Conservation (phyloP, 768 basidiomycete species). For the Polyporus arcularius region DNA sequence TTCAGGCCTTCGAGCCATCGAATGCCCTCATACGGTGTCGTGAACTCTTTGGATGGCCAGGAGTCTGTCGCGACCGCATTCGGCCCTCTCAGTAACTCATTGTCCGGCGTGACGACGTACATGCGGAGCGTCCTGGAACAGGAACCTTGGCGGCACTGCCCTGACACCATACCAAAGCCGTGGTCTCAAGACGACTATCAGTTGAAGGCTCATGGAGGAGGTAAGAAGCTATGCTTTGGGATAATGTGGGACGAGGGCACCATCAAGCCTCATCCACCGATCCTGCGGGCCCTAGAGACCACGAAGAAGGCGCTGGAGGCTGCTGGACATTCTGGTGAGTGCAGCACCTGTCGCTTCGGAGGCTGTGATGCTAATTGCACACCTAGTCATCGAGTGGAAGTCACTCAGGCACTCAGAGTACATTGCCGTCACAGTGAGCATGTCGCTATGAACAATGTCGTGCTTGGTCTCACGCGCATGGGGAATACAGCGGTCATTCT, state of each 20-base stretch:
- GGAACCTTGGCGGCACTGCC: constrained; percentile 37
- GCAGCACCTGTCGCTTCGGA: not conserved
- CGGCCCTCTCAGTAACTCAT: constrained; percentile 36
- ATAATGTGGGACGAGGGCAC: constrained; percentile 37
- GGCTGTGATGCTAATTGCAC: not conserved
- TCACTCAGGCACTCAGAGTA: constrained; percentile 28
- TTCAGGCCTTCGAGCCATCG: constrained; percentile 65
- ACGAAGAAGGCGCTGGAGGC: constrained; percentile 33
- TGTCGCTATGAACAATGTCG: not conserved
- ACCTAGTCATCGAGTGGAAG: constrained; percentile 38
- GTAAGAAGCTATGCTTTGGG: constrained; percentile 31
- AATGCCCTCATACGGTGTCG: constrained; percentile 65
- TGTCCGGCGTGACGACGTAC: constrained; percentile 47
- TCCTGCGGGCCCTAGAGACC: constrained; percentile 34
- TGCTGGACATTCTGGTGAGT: constrained; percentile 36
- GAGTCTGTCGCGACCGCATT: constrained; percentile 46
- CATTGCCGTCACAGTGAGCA: constrained; percentile 20
- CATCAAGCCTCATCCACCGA: constrained; percentile 35
- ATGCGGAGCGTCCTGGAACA: constrained; percentile 55
- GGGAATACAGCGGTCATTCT: constrained; percentile 8
- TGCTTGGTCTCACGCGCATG: not conserved
- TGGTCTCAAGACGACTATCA: constrained; percentile 26
- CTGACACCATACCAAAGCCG: constrained; percentile 31
- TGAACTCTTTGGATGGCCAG: constrained; percentile 69
- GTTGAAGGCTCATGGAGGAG: constrained; percentile 32